These are phyloP conservation scores for Isoetes taiwanensis DNA, from an alignment of 75 land plant species.

Conservation along the genomic window DNA sequence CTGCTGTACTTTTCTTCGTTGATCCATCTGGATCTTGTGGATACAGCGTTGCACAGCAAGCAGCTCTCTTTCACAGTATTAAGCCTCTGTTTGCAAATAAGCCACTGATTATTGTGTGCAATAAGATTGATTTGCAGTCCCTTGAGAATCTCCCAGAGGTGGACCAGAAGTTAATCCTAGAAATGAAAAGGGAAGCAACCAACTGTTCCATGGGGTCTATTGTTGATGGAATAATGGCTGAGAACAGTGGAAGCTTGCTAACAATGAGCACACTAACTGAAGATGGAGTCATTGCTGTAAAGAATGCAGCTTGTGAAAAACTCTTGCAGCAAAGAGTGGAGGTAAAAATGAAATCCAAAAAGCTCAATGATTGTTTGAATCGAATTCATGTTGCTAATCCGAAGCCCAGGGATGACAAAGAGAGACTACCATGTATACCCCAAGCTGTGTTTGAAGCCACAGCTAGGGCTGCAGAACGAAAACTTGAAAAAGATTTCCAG, in stretches of 20 bases:
- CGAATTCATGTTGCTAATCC: background rate
- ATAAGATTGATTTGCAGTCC: background rate
- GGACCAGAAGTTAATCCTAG: background rate
- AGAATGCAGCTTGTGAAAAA: conserved; percentile 4
- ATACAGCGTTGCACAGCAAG: background rate
- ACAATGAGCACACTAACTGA: background rate
- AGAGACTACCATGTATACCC: background rate
- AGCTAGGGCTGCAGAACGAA: background rate
- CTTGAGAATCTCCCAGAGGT: background rate
- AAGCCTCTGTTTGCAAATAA: conserved; percentile 2
- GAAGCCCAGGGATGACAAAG: background rate
- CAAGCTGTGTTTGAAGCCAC: background rate
- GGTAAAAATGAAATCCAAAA: conserved; percentile 3
- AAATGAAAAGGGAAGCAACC: background rate
- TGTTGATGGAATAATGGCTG: background rate
- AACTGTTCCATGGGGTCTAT: background rate
- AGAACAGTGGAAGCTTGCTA: background rate
- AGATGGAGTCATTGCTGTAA: background rate
- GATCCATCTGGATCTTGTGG: background rate
- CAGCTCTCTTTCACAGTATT: conserved; percentile 4
- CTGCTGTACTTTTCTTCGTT: background rate
- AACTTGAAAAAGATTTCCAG: conserved; percentile 3
- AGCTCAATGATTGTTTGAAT: background rate
- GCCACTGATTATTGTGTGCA: conserved; percentile 3
- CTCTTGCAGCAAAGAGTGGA: background rate